Conservation (phyloP, 768 basidiomycete genomes). For the Lactarius akahatsu region DNA sequence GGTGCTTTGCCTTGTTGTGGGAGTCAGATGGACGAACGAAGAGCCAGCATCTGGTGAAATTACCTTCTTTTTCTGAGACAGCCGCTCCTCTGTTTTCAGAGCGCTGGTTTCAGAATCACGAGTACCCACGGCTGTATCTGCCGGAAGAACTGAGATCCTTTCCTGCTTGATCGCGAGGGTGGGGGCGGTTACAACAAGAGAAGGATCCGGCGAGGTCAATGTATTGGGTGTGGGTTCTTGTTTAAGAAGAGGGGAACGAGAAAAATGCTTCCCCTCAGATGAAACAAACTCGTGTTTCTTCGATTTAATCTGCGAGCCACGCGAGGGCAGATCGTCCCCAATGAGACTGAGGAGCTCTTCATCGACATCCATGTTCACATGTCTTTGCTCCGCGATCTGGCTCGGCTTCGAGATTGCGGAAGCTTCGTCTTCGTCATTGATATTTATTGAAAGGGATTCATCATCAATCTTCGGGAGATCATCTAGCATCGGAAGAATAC, state of each 20-base stretch:
- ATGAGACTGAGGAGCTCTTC: conserved; percentile 69
- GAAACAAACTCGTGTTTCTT: conserved; percentile 14
- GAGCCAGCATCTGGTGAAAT: background rate
- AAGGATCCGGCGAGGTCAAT: conserved; percentile 19
- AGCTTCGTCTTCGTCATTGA: conserved; percentile 11
- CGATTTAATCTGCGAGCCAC: conserved; percentile 24
- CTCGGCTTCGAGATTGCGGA: background rate
- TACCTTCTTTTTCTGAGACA: conserved; percentile 33
- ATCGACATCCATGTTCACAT: conserved; percentile 55
- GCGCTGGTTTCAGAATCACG: conserved; percentile 20
- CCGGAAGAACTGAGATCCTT: conserved; percentile 58
- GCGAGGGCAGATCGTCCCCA: conserved; percentile 40
- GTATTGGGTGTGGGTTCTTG: conserved; percentile 18
- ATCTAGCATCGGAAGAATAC: conserved; percentile 2
- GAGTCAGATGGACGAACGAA: conserved; percentile 2
- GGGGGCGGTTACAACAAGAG: conserved; percentile 17
- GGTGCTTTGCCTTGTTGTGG: conserved; percentile 29
- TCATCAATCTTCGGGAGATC: background rate
- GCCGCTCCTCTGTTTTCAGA: conserved; percentile 26
- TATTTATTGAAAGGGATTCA: background rate
- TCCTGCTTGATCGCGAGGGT: conserved; percentile 36
- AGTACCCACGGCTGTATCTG: conserved; percentile 1
- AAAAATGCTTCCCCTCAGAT: conserved; percentile 8
- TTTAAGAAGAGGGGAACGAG: conserved; percentile 3
- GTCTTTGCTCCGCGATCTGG: conserved; percentile 29